Percentiles rank a stretch among this genome's conserved stretches.
Conservation (phyloP, 2,329 filamentous ascomycete genomes). For the Colletotrichum sp. region DNA sequence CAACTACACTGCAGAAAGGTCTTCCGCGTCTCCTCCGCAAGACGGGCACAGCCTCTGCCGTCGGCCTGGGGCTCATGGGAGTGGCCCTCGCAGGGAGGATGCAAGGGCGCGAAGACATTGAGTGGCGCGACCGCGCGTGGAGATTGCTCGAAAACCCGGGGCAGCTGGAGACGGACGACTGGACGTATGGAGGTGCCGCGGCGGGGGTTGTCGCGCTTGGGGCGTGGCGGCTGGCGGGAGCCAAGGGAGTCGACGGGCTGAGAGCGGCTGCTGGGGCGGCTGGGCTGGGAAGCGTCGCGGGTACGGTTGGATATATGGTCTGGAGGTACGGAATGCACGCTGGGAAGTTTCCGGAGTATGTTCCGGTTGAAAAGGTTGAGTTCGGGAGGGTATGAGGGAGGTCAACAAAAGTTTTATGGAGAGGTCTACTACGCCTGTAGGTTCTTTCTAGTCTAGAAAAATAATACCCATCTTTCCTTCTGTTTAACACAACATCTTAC, state of each 20-base stretch:
- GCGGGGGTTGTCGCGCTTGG: constrained; percentile 33
- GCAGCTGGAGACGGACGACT: constrained; percentile 63
- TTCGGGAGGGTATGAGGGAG: constrained; percentile 8
- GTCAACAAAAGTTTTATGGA: neutral
- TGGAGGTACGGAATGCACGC: constrained; percentile 56
- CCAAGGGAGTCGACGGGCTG: constrained; percentile 34
- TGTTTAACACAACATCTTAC: constrained; percentile 29
- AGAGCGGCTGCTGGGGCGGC: constrained; percentile 47
- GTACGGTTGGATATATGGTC: constrained; percentile 51
- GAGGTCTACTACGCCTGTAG: neutral
- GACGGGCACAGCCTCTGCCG: constrained; percentile 48
- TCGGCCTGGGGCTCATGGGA: constrained; percentile 49
- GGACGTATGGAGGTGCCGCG: constrained; percentile 49
- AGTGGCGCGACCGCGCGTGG: constrained; percentile 71
- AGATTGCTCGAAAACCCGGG: constrained; percentile 62
- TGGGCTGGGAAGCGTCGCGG: constrained; percentile 53
- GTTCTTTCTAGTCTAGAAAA: neutral
- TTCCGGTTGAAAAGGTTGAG: constrained; percentile 1
- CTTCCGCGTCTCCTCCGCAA: constrained; percentile 46
- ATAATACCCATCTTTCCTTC: neutral
- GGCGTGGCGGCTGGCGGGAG: constrained; percentile 27
- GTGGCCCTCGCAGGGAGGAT: constrained; percentile 54
- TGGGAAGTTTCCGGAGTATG: constrained; percentile 39
- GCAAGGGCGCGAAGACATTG: constrained; percentile 61
- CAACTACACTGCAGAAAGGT: constrained; percentile 13